Base-by-base conservation (phyloP, 768 basidiomycete species). In the Pleurotus platypus region DNA sequence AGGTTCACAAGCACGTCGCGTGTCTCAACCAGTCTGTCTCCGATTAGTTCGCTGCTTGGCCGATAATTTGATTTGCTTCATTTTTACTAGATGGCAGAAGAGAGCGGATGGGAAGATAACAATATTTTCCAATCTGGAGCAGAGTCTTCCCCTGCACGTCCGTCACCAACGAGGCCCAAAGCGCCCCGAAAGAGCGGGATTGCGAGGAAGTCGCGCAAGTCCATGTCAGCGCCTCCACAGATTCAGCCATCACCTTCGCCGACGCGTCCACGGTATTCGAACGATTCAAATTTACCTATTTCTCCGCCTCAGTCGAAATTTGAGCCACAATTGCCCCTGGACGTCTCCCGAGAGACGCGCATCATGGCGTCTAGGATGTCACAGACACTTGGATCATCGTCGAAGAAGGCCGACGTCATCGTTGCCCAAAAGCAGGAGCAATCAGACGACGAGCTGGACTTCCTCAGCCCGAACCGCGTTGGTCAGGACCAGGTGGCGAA, bases 101-200 rank as follows among this genome's bases (percentile, higher is more conserved):
- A 90, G 54, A 92, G 90, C 63, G 90, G 89, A 35, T 93, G 91
- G 90, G 91, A 93, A 65, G 91, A 92, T 61, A 92, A 91, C 65
- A 93, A 94, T 61, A 83, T 92, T 26, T 94, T 94, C 68, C 91
- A 94, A 66, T 92, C 90, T 7, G 91, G 90, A n/a, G 87, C 87
- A 4, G 91, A 93, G 63, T 89, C 87, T 5, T 92, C 90, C 12
- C 90, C 91, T 35, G 70, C 67, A 8, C 86, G 85, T 15, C 84
- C 87, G 37, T 81, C 85, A 4, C 87, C 85, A 46, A 58, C 72
- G 58, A 71, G 76, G 61, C 62, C 75, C 55, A 77, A 78, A 70
- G 61, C 69, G 62, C 64, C 75, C 46, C 66, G 77, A 57, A 73
- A 79, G 60, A 78, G 74, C 65, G 58, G 62, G 58, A 61, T 58